Evolutionary conservation across 2,329 filamentous ascomycete species (phyloP).

Genomic region (Colletotrichum acutatum): DNA sequence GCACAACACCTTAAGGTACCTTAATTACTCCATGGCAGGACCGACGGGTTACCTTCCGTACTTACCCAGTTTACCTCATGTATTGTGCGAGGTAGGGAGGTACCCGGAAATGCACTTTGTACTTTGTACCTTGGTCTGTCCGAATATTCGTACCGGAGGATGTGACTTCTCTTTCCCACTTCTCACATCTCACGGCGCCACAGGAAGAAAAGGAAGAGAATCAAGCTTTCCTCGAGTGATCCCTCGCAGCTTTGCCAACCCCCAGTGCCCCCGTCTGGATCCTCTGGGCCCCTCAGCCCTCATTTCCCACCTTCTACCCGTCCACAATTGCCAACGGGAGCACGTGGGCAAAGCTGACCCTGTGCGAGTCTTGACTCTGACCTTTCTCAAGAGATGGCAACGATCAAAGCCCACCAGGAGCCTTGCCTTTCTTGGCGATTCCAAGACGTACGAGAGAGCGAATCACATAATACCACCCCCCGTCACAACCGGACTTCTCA

Average conservation of each 20-base stretch:
- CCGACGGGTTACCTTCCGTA: not conserved
- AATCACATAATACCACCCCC: not conserved
- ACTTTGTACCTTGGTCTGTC: not conserved
- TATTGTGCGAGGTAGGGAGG: too few species aligned
- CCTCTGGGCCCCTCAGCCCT: slow-evolving; percentile 9
- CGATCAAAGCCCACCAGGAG: not conserved
- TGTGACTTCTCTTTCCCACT: not conserved
- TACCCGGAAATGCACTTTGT: too few species aligned
- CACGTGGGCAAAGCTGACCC: slow-evolving; percentile 22
- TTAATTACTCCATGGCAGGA: not conserved
- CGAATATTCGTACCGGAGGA: not conserved
- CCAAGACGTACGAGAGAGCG: not conserved
- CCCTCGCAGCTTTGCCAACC: slow-evolving; percentile 11
- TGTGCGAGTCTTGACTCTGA: slow-evolving; percentile 20
- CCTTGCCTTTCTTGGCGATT: not conserved
- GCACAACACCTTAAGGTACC: not conserved
- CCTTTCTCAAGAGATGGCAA: too few species aligned
- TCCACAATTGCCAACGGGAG: slow-evolving; percentile 19
- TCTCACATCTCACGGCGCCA: slow-evolving; percentile 15
- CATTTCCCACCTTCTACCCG: slow-evolving; percentile 21
- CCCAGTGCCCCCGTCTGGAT: not conserved
- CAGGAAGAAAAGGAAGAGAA: not conserved
- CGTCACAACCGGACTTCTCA: not conserved
- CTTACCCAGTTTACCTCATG: too few species aligned
- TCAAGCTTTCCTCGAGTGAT: slow-evolving; percentile 29